Conservation (phyloP, 192 early-diverging fungal species). For the Entomortierella chlamydospora region DNA sequence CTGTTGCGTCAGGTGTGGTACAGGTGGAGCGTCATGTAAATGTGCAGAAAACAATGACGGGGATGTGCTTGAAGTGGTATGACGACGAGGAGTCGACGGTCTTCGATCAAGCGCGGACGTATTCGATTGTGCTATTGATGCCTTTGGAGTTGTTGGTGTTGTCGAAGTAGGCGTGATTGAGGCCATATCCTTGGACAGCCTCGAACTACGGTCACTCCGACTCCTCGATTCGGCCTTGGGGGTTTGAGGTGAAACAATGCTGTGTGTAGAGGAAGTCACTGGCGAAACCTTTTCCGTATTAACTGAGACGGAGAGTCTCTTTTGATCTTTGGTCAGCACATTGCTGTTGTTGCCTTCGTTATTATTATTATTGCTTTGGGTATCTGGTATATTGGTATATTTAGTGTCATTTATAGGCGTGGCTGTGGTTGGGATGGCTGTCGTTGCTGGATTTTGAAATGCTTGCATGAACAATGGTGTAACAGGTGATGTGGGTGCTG, state of each 20-base stretch:
- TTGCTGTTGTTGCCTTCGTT: background rate
- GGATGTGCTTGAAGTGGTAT: conserved; percentile 31
- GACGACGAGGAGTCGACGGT: conserved; percentile 32
- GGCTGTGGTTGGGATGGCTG: conserved; percentile 1
- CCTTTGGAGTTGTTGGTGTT: background rate
- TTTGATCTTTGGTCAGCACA: background rate
- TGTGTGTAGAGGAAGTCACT: background rate
- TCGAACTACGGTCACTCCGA: background rate
- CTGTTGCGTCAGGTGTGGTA: conserved; percentile 10
- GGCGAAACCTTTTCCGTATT: background rate
- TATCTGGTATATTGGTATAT: background rate
- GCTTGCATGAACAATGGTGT: conserved; percentile 32
- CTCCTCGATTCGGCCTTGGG: background rate
- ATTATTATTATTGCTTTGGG: background rate
- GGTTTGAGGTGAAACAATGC: background rate
- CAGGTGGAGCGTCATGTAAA: background rate
- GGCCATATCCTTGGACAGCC: no score
- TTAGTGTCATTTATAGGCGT: background rate
- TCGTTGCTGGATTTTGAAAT: conserved; percentile 15
- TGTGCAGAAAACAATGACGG: conserved; percentile 12
- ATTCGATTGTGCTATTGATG: background rate
- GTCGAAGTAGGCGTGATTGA: background rate
- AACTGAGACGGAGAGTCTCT: background rate
- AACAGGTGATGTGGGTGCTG: background rate
- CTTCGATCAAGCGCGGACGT: conserved; percentile 17